Percentiles rank a stretch among this genome's conserved stretches.
phyloP scores from a whole-genome alignment of 257 asterid genomes.

The Solanum appendiculatum region DNA sequence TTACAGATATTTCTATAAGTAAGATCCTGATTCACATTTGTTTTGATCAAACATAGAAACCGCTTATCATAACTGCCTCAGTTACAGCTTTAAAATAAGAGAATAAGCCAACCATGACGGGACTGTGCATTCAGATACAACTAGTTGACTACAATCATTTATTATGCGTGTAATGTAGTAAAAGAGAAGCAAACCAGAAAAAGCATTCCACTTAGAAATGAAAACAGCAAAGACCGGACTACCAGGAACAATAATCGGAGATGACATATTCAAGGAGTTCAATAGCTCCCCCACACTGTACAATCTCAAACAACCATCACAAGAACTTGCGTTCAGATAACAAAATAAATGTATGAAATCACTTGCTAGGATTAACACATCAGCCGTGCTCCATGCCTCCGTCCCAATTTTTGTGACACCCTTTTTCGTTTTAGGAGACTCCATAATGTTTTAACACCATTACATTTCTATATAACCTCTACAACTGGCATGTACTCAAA shows the following conservation, averaged over 20 bases:
- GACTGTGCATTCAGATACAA: background rate
- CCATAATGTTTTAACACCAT: background rate
- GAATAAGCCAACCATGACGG: background rate
- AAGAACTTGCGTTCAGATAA: background rate
- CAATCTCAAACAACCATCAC: background rate
- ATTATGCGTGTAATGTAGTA: background rate
- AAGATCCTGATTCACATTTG: background rate
- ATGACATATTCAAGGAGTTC: background rate
- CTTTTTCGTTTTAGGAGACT: background rate
- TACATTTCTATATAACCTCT: background rate
- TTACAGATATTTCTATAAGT: background rate
- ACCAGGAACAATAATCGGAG: background rate
- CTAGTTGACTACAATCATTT: background rate
- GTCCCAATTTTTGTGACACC: background rate
- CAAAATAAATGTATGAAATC: background rate
- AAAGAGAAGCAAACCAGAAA: background rate
- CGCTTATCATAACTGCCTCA: background rate
- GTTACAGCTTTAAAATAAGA: background rate
- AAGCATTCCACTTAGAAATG: background rate
- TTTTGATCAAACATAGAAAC: background rate
- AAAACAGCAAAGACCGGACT: background rate
- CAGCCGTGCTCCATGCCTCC: no score
- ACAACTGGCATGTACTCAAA: background rate
- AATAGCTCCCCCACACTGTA: background rate
- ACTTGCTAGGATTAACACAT: background rate